A percentile compares a stretch with the other conserved stretches of the same genome.
These are phyloP conservation scores for Ogataea ganodermae DNA, from an alignment of 805 yeast species.

Conservation along the genomic window DNA sequence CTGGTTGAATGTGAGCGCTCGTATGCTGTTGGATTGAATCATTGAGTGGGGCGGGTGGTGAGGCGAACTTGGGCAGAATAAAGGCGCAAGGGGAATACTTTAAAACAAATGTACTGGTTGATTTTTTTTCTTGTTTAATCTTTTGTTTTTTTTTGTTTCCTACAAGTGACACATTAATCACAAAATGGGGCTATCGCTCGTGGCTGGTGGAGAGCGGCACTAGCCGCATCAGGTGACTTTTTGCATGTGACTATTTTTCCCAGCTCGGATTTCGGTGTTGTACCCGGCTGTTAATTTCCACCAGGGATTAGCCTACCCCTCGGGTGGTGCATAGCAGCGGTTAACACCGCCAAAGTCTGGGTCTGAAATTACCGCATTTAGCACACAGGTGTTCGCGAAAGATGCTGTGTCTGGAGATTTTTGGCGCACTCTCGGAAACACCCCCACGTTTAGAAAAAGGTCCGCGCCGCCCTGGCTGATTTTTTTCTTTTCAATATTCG, in stretches of 20 bases:
- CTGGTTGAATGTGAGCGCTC: conserved; percentile 65
- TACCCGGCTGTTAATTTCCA: no score
- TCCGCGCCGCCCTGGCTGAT: neutral
- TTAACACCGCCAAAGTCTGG: neutral
- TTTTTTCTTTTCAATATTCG: neutral
- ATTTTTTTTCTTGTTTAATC: neutral
- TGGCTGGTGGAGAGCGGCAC: neutral
- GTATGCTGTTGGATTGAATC: conserved; percentile 14
- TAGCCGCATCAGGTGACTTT: neutral
- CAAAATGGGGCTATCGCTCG: neutral
- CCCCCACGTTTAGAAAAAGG: conserved; percentile 3
- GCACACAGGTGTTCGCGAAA: neutral
- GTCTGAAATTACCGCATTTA: neutral
- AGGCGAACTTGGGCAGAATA: neutral
- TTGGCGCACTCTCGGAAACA: conserved; percentile 1
- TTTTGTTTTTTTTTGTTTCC: neutral
- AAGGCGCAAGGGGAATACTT: neutral
- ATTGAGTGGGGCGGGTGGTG: neutral
- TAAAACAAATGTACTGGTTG: neutral
- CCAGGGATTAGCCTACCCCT: neutral
- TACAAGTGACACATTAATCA: neutral
- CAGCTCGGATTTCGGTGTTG: no score
- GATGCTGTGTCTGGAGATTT: neutral
- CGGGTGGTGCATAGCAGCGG: neutral
- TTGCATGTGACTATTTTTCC: neutral